Conservation (phyloP, 179 eudicot species). For the Corrigiola litoralis region DNA sequence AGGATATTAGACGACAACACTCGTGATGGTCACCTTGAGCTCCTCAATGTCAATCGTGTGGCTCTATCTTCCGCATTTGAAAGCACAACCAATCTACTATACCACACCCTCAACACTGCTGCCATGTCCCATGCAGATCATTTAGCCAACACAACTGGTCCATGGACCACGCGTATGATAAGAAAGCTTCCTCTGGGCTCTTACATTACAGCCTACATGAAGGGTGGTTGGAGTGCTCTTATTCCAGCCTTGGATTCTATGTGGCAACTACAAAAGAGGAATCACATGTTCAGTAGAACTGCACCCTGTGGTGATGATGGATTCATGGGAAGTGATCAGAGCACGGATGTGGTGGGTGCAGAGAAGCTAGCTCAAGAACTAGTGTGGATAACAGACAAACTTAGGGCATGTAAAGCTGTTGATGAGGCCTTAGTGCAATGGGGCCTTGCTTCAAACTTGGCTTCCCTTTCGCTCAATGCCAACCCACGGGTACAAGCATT, state of each 20-base stretch:
- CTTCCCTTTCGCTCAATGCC: conserved; percentile 19
- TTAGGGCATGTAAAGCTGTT: conserved; percentile 11
- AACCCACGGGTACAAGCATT: conserved; percentile 19
- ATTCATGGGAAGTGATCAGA: not conserved
- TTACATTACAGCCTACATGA: conserved; percentile 20
- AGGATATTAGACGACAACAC: conserved; percentile 17
- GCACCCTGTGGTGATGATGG: not conserved
- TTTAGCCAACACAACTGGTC: not conserved
- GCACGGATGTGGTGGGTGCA: conserved; percentile 7
- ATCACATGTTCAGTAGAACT: not conserved
- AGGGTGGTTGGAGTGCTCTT: conserved; percentile 15
- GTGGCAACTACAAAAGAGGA: conserved; percentile 8
- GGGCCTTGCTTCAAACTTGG: conserved; percentile 19
- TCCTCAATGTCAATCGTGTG: conserved; percentile 6
- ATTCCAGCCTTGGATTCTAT: conserved; percentile 7
- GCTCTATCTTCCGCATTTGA: conserved; percentile 13
- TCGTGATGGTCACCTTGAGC: not conserved
- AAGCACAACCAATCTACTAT: not conserved
- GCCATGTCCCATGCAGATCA: not conserved
- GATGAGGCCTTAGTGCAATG: conserved; percentile 19
- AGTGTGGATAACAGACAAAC: conserved; percentile 16
- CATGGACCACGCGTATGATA: conserved; percentile 6
- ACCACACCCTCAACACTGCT: not conserved
- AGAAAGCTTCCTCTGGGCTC: conserved; percentile 17
- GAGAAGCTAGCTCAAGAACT: conserved; percentile 19